Evolutionary conservation across 345 rosid genomes (phyloP).

Genomic region (Corymbia maculata): DNA sequence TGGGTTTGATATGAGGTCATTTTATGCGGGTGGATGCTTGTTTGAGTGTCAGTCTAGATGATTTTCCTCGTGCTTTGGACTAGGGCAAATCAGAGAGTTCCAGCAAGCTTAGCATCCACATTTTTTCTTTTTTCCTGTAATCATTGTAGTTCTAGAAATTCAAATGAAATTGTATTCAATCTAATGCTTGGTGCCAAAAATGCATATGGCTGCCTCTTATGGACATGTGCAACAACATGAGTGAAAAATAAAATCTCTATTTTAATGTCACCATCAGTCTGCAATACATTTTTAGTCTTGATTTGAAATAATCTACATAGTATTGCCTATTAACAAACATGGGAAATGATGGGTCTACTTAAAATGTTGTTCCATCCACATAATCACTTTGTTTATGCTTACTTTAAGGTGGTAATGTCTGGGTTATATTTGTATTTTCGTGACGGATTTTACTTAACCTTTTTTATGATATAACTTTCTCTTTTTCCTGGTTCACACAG

Average conservation of each 20-base stretch:
- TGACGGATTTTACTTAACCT: background rate
- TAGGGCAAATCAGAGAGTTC: background rate
- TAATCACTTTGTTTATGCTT: background rate
- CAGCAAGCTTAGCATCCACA: background rate
- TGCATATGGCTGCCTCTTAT: background rate
- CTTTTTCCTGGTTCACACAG: constrained; percentile 26
- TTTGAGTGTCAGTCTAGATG: background rate
- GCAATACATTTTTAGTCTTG: background rate
- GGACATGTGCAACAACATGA: background rate
- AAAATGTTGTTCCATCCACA: background rate
- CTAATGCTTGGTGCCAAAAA: background rate
- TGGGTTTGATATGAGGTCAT: background rate
- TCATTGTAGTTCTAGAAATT: background rate
- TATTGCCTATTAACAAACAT: background rate
- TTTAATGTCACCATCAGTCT: background rate
- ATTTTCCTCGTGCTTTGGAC: background rate
- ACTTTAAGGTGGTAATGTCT: background rate
- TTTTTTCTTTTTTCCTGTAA: background rate
- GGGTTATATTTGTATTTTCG: background rate
- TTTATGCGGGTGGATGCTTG: background rate
- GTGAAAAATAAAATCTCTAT: background rate
- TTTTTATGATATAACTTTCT: background rate
- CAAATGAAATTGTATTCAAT: background rate
- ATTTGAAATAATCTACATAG: background rate
- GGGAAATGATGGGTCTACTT: background rate